Evolutionary conservation across 1,139 yeast species (phyloP).

Genomic region (Taphrina communis): DNA sequence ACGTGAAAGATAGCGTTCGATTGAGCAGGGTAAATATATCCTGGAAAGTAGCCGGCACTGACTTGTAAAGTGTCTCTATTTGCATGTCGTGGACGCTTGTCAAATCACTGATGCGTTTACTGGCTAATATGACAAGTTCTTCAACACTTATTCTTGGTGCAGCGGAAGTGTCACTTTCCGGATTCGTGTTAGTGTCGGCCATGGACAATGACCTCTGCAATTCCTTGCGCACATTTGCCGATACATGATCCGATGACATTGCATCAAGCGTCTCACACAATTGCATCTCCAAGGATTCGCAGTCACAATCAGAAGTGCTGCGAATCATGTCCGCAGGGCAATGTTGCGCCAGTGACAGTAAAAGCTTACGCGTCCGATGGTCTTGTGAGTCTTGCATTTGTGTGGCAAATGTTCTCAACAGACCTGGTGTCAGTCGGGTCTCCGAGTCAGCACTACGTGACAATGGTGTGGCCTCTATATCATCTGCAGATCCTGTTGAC

Average conservation of each 20-base stretch:
- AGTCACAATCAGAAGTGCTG: neutral
- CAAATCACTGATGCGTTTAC: neutral
- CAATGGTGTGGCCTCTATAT: neutral
- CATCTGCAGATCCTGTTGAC: neutral
- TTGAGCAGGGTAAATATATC: constrained; percentile 26
- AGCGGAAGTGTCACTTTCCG: neutral
- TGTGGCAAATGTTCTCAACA: constrained; percentile 5
- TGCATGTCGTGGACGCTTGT: neutral
- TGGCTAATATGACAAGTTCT: neutral
- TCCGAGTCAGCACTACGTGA: neutral
- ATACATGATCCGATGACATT: neutral
- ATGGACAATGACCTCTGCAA: neutral
- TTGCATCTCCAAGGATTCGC: constrained; percentile 8
- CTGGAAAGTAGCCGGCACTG: constrained; percentile 26
- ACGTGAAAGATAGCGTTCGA: constrained; percentile 14
- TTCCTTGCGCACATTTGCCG: neutral
- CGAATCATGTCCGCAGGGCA: constrained; percentile 6
- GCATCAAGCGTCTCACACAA: neutral
- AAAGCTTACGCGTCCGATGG: neutral
- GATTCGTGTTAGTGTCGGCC: neutral
- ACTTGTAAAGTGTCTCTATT: constrained; percentile 1
- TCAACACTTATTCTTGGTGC: neutral
- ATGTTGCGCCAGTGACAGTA: neutral
- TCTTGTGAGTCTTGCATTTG: neutral
- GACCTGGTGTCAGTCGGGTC: neutral